Conservation (phyloP, 805 yeast genomes). For the Candida corydali region DNA sequence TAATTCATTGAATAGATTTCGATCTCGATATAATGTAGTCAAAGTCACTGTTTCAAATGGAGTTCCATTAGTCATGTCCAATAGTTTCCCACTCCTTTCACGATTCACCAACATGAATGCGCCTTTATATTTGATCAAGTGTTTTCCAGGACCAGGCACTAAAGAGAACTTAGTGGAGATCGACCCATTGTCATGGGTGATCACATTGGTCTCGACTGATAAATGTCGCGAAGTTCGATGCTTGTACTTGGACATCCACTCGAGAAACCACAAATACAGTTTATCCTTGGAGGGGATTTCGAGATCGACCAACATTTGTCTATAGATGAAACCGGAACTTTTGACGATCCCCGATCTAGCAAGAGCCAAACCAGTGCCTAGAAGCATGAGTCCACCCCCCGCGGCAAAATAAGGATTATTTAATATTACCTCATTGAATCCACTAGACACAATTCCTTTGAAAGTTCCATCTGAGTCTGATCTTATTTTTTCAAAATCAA, state of each 20-base stretch:
- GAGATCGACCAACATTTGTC: constrained; percentile 83
- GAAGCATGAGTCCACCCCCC: constrained; percentile 94
- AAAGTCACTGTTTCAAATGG: constrained; percentile 96
- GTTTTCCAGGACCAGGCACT: constrained; percentile 98
- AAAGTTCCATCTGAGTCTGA: constrained; percentile 35
- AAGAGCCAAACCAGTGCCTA: constrained; percentile 85
- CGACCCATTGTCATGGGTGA: constrained; percentile 90
- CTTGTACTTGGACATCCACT: constrained; percentile 90
- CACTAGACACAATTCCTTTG: constrained; percentile 27
- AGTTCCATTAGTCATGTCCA: constrained; percentile 85
- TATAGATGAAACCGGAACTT: constrained; percentile 63
- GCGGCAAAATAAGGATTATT: constrained; percentile 96
- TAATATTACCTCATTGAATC: constrained; percentile 52
- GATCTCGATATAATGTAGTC: constrained; percentile 83
- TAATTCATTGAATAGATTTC: constrained; percentile 62
- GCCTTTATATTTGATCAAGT: constrained; percentile 76
- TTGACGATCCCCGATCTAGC: constrained; percentile 66
- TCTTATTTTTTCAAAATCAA: constrained; percentile 35
- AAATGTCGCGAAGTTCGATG: constrained; percentile 75
- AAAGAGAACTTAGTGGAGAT: constrained; percentile 81
- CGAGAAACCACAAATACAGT: constrained; percentile 90
- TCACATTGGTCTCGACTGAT: constrained; percentile 81
- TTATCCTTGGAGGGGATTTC: constrained; percentile 93
- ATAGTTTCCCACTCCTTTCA: constrained; percentile 83
- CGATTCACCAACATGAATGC: constrained; percentile 86